Percentiles rank a stretch among this genome's conserved stretches.
phyloP scores from a whole-genome alignment of 2,329 filamentous ascomycete species.

The Monilinia polystroma region DNA sequence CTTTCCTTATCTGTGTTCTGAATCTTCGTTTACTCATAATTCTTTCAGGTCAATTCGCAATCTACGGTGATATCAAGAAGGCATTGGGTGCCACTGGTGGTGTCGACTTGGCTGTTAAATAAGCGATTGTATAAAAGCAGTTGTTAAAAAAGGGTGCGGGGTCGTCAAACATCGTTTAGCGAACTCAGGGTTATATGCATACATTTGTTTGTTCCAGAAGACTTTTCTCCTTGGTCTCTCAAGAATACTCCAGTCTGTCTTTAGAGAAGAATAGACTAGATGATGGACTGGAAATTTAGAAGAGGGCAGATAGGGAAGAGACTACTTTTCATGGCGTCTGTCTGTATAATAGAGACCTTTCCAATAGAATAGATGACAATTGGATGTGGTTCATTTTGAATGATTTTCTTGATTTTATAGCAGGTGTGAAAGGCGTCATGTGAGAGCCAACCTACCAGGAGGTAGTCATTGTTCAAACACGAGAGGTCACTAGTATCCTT shows the following conservation, averaged over 20 bases:
- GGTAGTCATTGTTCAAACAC: not conserved
- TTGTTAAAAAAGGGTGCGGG: conserved; percentile 24
- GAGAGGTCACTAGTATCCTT: no score
- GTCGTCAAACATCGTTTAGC: conserved; percentile 15
- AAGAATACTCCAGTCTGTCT: not conserved
- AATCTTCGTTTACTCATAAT: not conserved
- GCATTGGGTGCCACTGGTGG: conserved; percentile 69
- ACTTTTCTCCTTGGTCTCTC: conserved; percentile 1
- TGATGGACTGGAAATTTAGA: conserved; percentile 4
- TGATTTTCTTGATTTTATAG: not conserved
- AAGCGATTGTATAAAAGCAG: conserved; percentile 31
- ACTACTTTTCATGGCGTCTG: conserved; percentile 10
- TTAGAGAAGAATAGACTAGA: conserved; percentile 19
- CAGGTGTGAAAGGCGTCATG: not conserved
- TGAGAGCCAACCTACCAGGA: no score
- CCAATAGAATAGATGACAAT: conserved; percentile 21
- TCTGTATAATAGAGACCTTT: conserved; percentile 19
- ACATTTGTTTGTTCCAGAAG: conserved; percentile 10
- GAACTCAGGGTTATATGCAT: conserved; percentile 12
- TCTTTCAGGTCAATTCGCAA: conserved; percentile 75
- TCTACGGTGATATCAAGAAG: conserved; percentile 77
- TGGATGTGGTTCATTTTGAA: conserved; percentile 16
- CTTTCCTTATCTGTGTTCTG: no score
- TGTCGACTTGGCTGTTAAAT: conserved; percentile 60
- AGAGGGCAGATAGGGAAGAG: not conserved